Base-by-base conservation (phyloP, 257 asterid species). In the Catharanthus roseus region DNA sequence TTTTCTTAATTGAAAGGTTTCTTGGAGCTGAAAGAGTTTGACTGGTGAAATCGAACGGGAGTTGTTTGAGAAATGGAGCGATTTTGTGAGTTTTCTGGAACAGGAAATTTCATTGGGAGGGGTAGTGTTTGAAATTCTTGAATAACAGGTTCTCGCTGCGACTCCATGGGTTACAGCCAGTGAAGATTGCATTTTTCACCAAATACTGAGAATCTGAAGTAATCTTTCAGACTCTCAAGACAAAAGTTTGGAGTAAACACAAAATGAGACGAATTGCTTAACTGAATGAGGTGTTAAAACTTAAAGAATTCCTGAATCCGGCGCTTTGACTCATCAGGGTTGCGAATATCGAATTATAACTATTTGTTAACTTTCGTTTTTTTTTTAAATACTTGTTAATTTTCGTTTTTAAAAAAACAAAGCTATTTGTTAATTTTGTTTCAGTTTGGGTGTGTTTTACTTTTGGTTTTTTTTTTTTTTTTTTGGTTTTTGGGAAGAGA, bases 121-220 rank as follows among this genome's bases (percentile, higher is more conserved):
- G 3, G 57, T 21, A 19, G 26, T 56, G 56, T 34, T 62, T 31
- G 26, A 15, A 34, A 45, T 42, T 39, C 49, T 65, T 10, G 77
- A 62, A 61, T 42, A 73, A 10, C 26, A 66, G 33, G 39, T 23
- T 54, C 31, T 68, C 44, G 73, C 18, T 55, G 57, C 68, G 67
- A n/a, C n/a, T n/a, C n/a, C n/a, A n/a, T 19, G 74, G 5, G 54
- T 39, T n/a, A 75, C 4, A 12, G 74, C 31, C 5, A 75, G 29
- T 13, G 70, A 49, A 50, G 82, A 66, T 58, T 61, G 74, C 85
- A 81, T 68, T 47, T 45, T 66, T 62, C 70, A 42, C 72, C 47
- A 1, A 33, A 39, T 42, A 61, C 19, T 12, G 51, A 21, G 57
- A 64, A 19, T 58, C 42, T 19, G 16, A 24, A 19, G 34, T 34